These are phyloP conservation scores for Pythium biforme DNA, from an alignment of 352 stramenopile genomes.

Conservation along the genomic window DNA sequence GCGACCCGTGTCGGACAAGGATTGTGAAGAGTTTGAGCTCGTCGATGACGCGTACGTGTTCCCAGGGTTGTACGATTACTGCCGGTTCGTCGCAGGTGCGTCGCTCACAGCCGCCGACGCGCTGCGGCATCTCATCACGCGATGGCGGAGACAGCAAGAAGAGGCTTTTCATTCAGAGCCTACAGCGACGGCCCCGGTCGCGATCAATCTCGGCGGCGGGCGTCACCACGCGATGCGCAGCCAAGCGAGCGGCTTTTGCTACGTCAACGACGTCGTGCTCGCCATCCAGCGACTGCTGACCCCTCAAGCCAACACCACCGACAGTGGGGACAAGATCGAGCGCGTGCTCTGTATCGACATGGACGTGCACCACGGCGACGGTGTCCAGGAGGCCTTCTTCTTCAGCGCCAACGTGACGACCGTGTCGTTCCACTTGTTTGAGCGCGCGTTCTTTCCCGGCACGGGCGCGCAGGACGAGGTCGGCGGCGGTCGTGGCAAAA, in stretches of 20 bases:
- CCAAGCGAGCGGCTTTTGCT: conserved; percentile 70
- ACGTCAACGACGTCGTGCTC: conserved; percentile 73
- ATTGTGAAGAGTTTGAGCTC: conserved; percentile 41
- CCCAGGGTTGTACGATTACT: conserved; percentile 60
- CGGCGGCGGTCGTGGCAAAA: conserved; percentile 34
- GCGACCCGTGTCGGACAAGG: conserved; percentile 10
- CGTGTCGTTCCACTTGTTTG: conserved; percentile 51
- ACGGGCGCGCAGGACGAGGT: conserved; percentile 31
- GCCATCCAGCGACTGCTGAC: conserved; percentile 34
- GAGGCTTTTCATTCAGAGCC: neutral
- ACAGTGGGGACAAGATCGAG: conserved; percentile 10
- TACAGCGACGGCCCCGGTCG: conserved; percentile 29
- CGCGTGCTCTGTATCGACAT: conserved; percentile 56
- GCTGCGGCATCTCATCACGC: conserved; percentile 35
- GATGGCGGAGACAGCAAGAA: neutral
- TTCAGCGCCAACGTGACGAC: conserved; percentile 47
- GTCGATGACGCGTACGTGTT: conserved; percentile 66
- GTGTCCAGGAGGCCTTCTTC: conserved; percentile 58
- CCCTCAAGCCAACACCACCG: neutral
- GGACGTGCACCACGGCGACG: conserved; percentile 64
- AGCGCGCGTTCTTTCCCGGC: conserved; percentile 51
- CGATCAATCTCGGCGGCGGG: conserved; percentile 57
- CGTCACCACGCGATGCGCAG: conserved; percentile 58
- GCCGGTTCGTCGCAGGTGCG: conserved; percentile 45
- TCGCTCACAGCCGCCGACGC: conserved; percentile 58